Conservation (phyloP, 2,329 filamentous ascomycete genomes). For the Cadophora sp. region DNA sequence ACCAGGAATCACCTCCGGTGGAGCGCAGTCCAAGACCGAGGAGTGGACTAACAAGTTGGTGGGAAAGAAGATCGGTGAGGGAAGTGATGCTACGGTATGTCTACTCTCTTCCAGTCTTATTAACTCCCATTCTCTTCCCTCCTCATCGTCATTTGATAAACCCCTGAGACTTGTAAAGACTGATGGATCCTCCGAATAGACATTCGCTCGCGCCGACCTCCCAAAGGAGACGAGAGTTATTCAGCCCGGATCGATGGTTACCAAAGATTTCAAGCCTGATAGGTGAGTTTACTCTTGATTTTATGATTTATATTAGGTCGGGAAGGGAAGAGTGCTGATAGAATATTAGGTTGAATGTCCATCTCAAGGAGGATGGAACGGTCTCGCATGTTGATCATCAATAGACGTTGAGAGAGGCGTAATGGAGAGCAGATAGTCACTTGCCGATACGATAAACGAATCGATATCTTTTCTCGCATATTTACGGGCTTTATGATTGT, state of each 20-base stretch:
- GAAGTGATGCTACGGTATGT: constrained; percentile 60
- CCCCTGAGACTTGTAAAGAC: too few species aligned
- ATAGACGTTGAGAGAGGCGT: constrained; percentile 29
- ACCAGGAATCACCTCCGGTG: constrained; percentile 58
- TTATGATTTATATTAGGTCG: too few species aligned
- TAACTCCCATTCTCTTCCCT: too few species aligned
- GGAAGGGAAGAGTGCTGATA: constrained; percentile 19
- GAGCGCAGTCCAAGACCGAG: constrained; percentile 51
- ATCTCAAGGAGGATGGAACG: constrained; percentile 65
- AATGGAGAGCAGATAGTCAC: not conserved
- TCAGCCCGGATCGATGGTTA: constrained; percentile 62
- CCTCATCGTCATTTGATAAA: too few species aligned
- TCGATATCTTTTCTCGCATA: constrained; percentile 19
- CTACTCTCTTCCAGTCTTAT: not conserved
- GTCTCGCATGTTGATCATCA: constrained; percentile 63
- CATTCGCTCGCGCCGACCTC: constrained; percentile 66
- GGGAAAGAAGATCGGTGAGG: constrained; percentile 66
- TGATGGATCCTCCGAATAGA: constrained; percentile 48
- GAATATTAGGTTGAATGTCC: constrained; percentile 62
- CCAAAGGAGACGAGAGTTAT: constrained; percentile 64
- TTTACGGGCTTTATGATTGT: not conserved
- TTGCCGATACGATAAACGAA: constrained; percentile 18
- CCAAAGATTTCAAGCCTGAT: constrained; percentile 58
- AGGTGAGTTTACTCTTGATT: constrained; percentile 38
- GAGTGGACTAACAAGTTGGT: constrained; percentile 68